These are phyloP conservation scores for Leucocoprinus birnbaumii DNA, from an alignment of 768 basidiomycete genomes.

Conservation along the genomic window DNA sequence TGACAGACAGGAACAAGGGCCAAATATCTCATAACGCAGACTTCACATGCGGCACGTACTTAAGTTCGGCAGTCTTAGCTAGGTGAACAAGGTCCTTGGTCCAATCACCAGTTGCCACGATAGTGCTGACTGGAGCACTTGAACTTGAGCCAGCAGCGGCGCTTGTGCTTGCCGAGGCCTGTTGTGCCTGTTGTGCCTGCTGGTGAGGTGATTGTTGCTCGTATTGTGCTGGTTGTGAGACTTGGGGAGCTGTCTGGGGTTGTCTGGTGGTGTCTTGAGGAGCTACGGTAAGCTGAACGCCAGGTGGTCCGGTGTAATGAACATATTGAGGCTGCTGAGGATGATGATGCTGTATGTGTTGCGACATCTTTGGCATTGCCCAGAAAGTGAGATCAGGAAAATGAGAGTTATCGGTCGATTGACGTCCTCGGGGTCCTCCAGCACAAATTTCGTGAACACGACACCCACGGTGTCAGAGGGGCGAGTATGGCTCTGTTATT, in stretches of 20 bases:
- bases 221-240: slow-evolving; percentile 17
- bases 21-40: neutral
- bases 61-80: slow-evolving; percentile 85
- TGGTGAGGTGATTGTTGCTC: slow-evolving; percentile 16
- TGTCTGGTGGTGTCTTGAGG: slow-evolving; percentile 25
- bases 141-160: slow-evolving; percentile 15
- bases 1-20: neutral
- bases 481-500: slow-evolving; percentile 16
- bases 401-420: slow-evolving; percentile 26
- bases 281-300: slow-evolving; percentile 20
- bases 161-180: slow-evolving; percentile 24
- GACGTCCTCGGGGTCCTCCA: slow-evolving; percentile 38
- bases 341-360: slow-evolving; percentile 35
- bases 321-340: slow-evolving; percentile 33
- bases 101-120: slow-evolving; percentile 84
- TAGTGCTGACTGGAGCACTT: slow-evolving; percentile 26
- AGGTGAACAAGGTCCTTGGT: slow-evolving; percentile 83
- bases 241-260: slow-evolving; percentile 23
- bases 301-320: slow-evolving; percentile 32
- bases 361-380: slow-evolving; percentile 37
- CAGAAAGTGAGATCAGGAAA: slow-evolving; percentile 15
- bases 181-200: slow-evolving; percentile 13
- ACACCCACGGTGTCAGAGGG: slow-evolving; percentile 15
- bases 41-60: slow-evolving; percentile 49
- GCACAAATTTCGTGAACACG: neutral